phyloP scores from a whole-genome alignment of 805 yeast genomes.

The Lachancea meyersii region DNA sequence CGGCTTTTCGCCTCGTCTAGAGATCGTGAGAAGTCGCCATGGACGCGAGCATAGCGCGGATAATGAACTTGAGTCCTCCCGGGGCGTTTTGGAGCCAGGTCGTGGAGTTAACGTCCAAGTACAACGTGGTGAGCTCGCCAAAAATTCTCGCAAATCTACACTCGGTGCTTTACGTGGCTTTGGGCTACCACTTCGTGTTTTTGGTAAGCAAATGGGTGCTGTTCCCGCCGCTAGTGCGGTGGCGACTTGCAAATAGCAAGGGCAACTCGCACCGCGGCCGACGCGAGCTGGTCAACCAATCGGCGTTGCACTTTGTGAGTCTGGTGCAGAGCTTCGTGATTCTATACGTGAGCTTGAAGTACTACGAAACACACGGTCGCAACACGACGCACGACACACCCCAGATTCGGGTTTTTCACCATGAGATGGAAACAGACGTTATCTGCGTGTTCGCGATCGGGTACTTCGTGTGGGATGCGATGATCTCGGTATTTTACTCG shows the following conservation, averaged over 20 bases:
- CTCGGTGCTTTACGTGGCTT: constrained; percentile 26
- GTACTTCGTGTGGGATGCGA: constrained; percentile 79
- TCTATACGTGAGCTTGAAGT: constrained; percentile 36
- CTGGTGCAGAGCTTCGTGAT: constrained; percentile 74
- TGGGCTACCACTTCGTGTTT: constrained; percentile 28
- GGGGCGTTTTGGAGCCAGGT: constrained; percentile 7
- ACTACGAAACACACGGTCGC: constrained; percentile 13
- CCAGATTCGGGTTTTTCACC: constrained; percentile 24
- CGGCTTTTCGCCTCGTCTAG: background rate
- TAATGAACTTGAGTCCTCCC: constrained; percentile 2
- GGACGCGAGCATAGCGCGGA: constrained; percentile 3
- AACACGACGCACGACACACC: constrained; percentile 16
- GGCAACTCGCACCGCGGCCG: constrained; percentile 11
- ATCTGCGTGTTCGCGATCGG: constrained; percentile 49
- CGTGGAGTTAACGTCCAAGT: constrained; percentile 14
- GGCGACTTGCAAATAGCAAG: constrained; percentile 13
- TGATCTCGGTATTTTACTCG: constrained; percentile 54
- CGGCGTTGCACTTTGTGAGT: constrained; percentile 64
- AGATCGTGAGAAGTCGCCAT: background rate
- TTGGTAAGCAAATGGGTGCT: constrained; percentile 24
- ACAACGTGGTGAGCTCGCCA: constrained; percentile 17
- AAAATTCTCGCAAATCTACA: constrained; percentile 25
- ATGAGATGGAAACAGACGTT: constrained; percentile 21
- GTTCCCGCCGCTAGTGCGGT: constrained; percentile 23
- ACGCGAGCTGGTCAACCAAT: constrained; percentile 21